Evolutionary conservation across 192 early-diverging fungal species (phyloP).

Genomic region (Coemansia interrupta): DNA sequence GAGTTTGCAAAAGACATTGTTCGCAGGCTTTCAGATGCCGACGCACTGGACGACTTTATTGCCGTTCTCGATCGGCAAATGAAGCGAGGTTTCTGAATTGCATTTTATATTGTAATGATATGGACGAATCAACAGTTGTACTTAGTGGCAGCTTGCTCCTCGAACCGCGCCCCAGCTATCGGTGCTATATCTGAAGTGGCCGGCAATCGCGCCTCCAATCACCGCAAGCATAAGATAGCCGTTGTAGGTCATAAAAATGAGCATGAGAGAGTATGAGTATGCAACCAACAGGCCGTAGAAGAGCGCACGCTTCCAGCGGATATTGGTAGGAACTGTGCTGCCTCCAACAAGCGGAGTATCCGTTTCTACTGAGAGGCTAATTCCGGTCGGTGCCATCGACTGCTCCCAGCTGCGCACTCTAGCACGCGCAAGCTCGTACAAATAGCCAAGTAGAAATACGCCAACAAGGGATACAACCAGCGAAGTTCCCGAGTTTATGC

Average conservation of each 20-base stretch:
- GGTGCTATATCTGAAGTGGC: conserved; percentile 57
- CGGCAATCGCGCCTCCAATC: conserved; percentile 64
- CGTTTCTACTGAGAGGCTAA: conserved; percentile 3
- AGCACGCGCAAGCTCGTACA: conserved; percentile 37
- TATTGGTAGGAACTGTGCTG: conserved; percentile 31
- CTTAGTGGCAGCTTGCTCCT: conserved; percentile 51
- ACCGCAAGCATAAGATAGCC: conserved; percentile 68
- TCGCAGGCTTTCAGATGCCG: conserved; percentile 47
- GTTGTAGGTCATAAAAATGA: conserved; percentile 84
- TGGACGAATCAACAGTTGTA: no score
- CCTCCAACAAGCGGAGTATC: conserved; percentile 24
- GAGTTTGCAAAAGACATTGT: conserved; percentile 77
- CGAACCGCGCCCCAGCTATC: conserved; percentile 43
- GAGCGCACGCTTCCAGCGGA: conserved; percentile 59
- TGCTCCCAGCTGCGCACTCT: conserved; percentile 45
- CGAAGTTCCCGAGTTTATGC: conserved; percentile 54
- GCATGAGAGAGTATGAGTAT: conserved; percentile 72
- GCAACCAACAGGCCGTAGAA: conserved; percentile 64
- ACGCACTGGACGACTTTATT: conserved; percentile 38
- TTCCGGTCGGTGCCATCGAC: conserved; percentile 13
- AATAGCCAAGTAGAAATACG: conserved; percentile 50
- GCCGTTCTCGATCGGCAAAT: conserved; percentile 36
- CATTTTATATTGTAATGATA: background rate
- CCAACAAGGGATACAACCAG: conserved; percentile 61
- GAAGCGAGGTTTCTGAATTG: conserved; percentile 26